Evolutionary conservation across 2,329 filamentous ascomycete species (phyloP).

Genomic region (Podosphaera fusca): DNA sequence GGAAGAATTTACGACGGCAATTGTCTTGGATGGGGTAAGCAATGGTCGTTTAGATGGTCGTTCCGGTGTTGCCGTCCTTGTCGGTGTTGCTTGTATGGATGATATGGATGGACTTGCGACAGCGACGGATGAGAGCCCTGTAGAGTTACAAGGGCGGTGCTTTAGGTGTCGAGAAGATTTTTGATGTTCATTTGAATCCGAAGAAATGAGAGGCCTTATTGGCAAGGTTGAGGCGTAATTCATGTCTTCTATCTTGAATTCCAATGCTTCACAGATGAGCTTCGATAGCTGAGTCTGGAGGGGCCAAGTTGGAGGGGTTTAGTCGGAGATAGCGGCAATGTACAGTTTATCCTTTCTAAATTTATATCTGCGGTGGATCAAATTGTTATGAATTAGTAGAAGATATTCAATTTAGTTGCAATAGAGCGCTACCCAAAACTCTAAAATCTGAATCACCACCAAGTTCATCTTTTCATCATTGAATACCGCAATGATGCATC

Average conservation of each 20-base stretch:
- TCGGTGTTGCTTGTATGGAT: neutral
- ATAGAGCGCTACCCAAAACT: no score
- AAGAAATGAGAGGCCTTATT: neutral
- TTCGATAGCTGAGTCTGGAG: no score
- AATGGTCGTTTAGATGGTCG: constrained; percentile 15
- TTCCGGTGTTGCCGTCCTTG: constrained; percentile 3
- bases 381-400: no score
- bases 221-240: neutral
- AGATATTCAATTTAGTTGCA: no score
- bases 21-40: constrained; percentile 26
- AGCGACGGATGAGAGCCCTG: neutral
- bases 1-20: constrained; percentile 87
- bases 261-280: no score
- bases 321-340: no score
- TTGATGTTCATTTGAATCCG: neutral
- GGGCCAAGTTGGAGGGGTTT: no score
- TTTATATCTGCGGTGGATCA: no score
- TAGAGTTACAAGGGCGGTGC: neutral
- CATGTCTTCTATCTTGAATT: neutral
- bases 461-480: no score
- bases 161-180: constrained; percentile 2
- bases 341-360: no score
- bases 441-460: no score
- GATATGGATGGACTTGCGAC: neutral
- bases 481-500: no score